Evolutionary conservation across 2,329 filamentous ascomycete species (phyloP).

Genomic region (Talaromyces sp.): DNA sequence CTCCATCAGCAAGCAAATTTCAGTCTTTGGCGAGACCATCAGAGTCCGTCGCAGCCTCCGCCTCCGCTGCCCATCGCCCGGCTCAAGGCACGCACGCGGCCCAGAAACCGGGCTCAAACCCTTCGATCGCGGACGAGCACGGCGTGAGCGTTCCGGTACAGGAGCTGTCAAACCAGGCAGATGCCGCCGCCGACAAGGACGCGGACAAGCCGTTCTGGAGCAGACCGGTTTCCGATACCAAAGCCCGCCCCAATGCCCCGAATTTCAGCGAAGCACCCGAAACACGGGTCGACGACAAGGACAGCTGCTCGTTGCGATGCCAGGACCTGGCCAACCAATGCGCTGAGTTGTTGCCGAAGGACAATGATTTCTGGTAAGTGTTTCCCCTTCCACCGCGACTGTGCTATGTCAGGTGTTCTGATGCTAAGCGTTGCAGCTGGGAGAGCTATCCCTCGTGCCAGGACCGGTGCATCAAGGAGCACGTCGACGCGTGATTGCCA

Average conservation of each 20-base stretch:
- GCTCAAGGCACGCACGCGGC: slow-evolving; percentile 7
- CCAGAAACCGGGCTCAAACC: background rate
- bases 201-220: slow-evolving; percentile 12
- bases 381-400: background rate
- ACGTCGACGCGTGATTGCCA: slow-evolving; percentile 13
- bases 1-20: background rate
- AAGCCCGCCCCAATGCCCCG: slow-evolving; percentile 1
- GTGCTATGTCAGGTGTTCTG: background rate
- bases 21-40: background rate
- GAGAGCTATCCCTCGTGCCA: slow-evolving; percentile 15
- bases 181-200: background rate
- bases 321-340: slow-evolving; percentile 12
- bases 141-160: slow-evolving; percentile 5
- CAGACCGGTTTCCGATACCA: background rate
- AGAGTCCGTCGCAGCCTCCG: background rate
- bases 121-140: background rate
- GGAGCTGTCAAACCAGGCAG: background rate
- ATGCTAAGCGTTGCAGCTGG: slow-evolving; percentile 8
- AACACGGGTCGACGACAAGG: slow-evolving; percentile 9
- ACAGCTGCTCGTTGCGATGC: slow-evolving; percentile 15
- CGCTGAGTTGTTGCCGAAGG: slow-evolving; percentile 6
- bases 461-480: slow-evolving; percentile 15
- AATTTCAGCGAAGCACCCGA: background rate
- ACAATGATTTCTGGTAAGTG: slow-evolving; percentile 18
- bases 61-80: background rate